These are phyloP conservation scores for Tricladium varicosporioides DNA, from an alignment of 2,329 filamentous ascomycete species.

Conservation along the genomic window DNA sequence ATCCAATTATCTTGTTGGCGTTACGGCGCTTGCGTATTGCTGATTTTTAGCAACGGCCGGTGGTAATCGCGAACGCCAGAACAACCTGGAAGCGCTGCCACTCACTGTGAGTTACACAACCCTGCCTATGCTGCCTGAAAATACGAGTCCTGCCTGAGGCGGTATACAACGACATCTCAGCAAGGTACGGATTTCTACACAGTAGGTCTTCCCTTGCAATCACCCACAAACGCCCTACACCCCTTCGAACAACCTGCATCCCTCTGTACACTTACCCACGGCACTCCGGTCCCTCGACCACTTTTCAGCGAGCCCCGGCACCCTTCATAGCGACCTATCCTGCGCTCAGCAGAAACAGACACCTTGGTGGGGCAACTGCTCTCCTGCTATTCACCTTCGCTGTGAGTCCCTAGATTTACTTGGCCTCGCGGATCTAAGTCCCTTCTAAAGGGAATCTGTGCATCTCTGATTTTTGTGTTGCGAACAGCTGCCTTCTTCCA, in stretches of 20 bases:
- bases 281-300: not conserved
- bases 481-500: conserved; percentile 25
- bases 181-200: too few relatives aligned
- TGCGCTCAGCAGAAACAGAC: conserved; percentile 21
- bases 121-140: not conserved
- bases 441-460: not conserved
- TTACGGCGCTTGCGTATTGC: not conserved
- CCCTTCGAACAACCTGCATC: not conserved
- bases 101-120: too few relatives aligned
- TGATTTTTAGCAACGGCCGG: not conserved
- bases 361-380: conserved; percentile 33
- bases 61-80: too few relatives aligned
- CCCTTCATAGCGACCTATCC: not conserved
- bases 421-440: conserved; percentile 8
- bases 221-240: too few relatives aligned
- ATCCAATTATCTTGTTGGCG: not conserved
- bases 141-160: not conserved
- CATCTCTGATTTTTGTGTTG: conserved; percentile 22
- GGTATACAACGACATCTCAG: too few relatives aligned
- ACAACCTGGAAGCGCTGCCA: too few relatives aligned
- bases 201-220: not conserved
- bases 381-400: conserved; percentile 17
- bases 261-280: not conserved
- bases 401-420: conserved; percentile 20
- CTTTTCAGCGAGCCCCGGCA: conserved; percentile 1